A percentile compares a stretch with the other conserved stretches of the same genome.
Evolutionary conservation across 202 grass and related monocot species (phyloP).

Genomic region (Carex arenaria): DNA sequence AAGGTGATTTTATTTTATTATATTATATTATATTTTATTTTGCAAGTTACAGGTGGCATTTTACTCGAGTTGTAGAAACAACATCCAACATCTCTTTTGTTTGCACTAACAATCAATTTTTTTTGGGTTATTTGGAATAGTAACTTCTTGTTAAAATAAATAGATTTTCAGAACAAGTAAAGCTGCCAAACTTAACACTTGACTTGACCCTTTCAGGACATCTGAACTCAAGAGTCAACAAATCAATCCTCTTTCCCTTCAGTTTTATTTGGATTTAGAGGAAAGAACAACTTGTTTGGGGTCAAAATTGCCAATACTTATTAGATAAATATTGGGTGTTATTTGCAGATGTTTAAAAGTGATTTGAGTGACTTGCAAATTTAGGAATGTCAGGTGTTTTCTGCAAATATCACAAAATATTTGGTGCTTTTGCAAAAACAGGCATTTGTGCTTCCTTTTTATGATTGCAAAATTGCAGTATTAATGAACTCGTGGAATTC

Average conservation of each 20-base stretch:
- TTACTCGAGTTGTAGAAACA: background rate
- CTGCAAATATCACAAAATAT: background rate
- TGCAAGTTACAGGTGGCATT: background rate
- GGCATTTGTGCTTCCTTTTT: background rate
- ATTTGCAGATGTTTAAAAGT: background rate
- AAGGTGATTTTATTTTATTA: conserved; percentile 48
- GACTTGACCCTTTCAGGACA: background rate
- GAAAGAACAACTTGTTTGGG: background rate
- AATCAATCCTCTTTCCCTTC: background rate
- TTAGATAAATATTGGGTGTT: background rate
- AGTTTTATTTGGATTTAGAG: background rate
- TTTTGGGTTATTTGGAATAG: background rate
- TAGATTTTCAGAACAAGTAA: background rate
- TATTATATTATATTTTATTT: conserved; percentile 26
- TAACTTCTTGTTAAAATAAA: background rate
- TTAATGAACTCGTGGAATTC: no score
- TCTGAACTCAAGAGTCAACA: background rate
- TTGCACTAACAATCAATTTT: background rate
- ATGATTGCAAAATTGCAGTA: background rate
- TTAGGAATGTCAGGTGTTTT: background rate
- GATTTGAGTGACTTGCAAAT: background rate
- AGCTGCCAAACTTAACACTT: background rate
- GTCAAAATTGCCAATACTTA: background rate
- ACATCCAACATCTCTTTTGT: background rate
- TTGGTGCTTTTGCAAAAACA: background rate